phyloP scores from a whole-genome alignment of 257 asterid genomes.

The Solanum pennellii region DNA sequence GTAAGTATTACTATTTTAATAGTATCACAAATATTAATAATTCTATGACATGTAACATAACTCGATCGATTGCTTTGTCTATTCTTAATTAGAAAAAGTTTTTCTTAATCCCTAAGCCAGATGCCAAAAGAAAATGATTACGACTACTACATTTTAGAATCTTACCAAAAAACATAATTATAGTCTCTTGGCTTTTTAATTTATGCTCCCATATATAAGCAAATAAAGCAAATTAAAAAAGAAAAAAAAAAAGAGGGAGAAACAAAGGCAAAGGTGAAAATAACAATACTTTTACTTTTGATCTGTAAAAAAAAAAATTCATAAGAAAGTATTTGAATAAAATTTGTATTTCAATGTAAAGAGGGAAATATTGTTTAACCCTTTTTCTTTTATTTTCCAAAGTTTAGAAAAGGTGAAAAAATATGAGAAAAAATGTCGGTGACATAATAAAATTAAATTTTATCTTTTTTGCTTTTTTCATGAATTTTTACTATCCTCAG shows the following conservation, averaged over 20 bases:
- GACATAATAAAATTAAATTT: background rate
- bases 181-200: background rate
- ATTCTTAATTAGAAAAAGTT: background rate
- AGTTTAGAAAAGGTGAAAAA: background rate
- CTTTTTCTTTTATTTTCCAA: background rate
- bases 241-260: background rate
- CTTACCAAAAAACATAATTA: background rate
- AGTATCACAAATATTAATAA: too few species aligned
- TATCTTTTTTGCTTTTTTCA: background rate
- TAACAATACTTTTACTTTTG: slow-evolving; percentile 28
- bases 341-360: background rate
- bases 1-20: too few species aligned
- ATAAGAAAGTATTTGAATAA: background rate
- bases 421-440: background rate
- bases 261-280: slow-evolving; percentile 23
- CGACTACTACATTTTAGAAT: background rate
- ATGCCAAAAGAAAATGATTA: background rate
- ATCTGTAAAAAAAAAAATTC: background rate
- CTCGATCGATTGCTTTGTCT: background rate
- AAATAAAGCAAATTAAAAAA: background rate
- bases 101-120: background rate
- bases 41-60: background rate
- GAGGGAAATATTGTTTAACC: background rate
- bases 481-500: background rate
- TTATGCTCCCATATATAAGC: background rate